These are phyloP conservation scores for Choanephora cucurbitarum DNA, from an alignment of 371 early-diverging fungal genomes.

Conservation along the genomic window DNA sequence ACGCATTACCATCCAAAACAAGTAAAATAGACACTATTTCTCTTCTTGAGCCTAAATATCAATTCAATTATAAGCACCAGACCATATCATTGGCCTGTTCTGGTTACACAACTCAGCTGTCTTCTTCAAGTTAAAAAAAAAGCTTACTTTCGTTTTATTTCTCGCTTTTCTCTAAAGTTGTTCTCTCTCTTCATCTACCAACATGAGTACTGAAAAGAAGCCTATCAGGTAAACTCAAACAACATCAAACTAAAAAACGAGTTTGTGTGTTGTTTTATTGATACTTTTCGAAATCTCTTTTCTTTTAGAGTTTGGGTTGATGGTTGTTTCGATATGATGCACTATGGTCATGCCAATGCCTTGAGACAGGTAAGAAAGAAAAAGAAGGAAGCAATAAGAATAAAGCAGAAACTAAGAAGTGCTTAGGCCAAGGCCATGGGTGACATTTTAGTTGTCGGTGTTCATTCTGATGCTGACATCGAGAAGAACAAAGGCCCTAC, in stretches of 20 bases:
- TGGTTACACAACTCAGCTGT: no score
- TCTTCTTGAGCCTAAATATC: no score
- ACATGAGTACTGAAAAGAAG: slow-evolving; percentile 19
- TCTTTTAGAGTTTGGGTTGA: slow-evolving; percentile 80
- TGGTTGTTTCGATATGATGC: slow-evolving; percentile 97
- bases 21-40: no score
- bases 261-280: neutral
- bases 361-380: slow-evolving; percentile 69
- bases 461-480: slow-evolving; percentile 95
- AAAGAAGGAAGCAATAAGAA: neutral
- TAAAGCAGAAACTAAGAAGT: no score
- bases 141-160: no score
- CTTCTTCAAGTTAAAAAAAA: no score
- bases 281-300: neutral
- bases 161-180: no score
- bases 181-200: neutral
- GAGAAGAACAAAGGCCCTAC: slow-evolving; percentile 93
- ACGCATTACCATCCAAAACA: no score
- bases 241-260: no score
- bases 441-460: slow-evolving; percentile 92
- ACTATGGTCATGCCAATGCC: slow-evolving; percentile 96
- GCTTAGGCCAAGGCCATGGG: slow-evolving; percentile 82
- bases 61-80: no score
- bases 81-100: no score
- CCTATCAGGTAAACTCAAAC: slow-evolving; percentile 24